A percentile compares a stretch with the other conserved stretches of the same genome.
These are phyloP conservation scores for Citrullus mucosospermus DNA, from an alignment of 306 rosid genomes.

Conservation along the genomic window DNA sequence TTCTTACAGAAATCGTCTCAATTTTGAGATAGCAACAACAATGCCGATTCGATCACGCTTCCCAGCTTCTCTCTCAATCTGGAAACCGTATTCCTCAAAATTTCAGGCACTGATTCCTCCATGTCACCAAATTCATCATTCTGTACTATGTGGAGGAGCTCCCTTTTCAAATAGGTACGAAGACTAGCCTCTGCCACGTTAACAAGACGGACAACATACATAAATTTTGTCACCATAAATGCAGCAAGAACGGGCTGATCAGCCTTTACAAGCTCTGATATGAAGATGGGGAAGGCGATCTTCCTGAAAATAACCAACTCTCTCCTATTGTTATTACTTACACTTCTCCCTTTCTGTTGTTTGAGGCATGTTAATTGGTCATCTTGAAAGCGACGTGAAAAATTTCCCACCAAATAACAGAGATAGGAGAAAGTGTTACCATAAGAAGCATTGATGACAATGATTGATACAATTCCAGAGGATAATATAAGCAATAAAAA, in stretches of 20 bases:
- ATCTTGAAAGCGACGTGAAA: slow-evolving; percentile 45
- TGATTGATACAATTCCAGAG: slow-evolving; percentile 49
- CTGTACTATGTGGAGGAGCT: slow-evolving; percentile 29
- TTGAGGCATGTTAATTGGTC: slow-evolving; percentile 25
- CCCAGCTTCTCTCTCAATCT: slow-evolving; percentile 40
- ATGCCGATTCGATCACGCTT: slow-evolving; percentile 34
- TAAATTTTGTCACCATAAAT: slow-evolving; percentile 56
- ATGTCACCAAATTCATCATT: slow-evolving; percentile 24
- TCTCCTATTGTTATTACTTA: slow-evolving; percentile 20
- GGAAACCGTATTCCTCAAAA: slow-evolving; percentile 40
- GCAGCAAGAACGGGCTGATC: slow-evolving; percentile 84
- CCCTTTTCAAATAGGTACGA: slow-evolving; percentile 50
- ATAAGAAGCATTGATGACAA: slow-evolving; percentile 33
- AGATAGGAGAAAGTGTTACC: slow-evolving; percentile 52
- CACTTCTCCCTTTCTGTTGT: slow-evolving; percentile 17
- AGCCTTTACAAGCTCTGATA: slow-evolving; percentile 78
- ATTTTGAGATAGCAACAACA: slow-evolving; percentile 16
- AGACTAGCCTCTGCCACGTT: slow-evolving; percentile 65
- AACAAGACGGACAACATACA: slow-evolving; percentile 66
- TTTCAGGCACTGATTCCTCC: slow-evolving; percentile 21
- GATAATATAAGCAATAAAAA: slow-evolving; percentile 49
- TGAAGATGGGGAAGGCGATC: slow-evolving; percentile 47
- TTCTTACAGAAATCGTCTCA: background rate
- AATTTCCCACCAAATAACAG: slow-evolving; percentile 69
- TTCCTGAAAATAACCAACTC: slow-evolving; percentile 36